Evolutionary conservation across 495 filamentous ascomycete genomes (phyloP).

Genomic region (Penicillium macrosclerotiorum): DNA sequence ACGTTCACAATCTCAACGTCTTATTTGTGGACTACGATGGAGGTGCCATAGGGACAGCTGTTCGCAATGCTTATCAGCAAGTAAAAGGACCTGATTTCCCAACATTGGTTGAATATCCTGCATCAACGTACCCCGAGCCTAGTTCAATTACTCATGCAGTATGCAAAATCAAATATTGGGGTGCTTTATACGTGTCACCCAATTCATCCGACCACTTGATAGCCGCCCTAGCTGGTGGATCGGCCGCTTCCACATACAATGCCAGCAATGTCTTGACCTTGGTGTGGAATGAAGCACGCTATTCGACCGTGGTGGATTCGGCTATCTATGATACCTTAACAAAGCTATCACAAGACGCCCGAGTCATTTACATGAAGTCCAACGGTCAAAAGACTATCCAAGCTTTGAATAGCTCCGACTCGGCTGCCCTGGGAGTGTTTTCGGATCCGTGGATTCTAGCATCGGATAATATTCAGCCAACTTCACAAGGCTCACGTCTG

Average conservation of each 20-base stretch:
- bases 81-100: constrained; percentile 39
- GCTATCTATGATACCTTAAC: constrained; percentile 25
- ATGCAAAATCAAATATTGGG: constrained; percentile 48
- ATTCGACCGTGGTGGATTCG: constrained; percentile 41
- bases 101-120: constrained; percentile 31
- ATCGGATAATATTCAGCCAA: constrained; percentile 43
- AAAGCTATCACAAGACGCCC: constrained; percentile 33
- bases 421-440: constrained; percentile 33
- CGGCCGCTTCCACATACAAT: constrained; percentile 37
- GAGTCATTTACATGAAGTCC: constrained; percentile 28
- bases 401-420: constrained; percentile 25
- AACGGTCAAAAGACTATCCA: constrained; percentile 31
- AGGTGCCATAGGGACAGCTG: constrained; percentile 40
- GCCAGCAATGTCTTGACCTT: constrained; percentile 34
- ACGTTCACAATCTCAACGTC: constrained; percentile 43
- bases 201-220: constrained; percentile 37
- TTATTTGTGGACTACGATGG: constrained; percentile 53
- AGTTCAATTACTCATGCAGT: constrained; percentile 28
- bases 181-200: constrained; percentile 35
- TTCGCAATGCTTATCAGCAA: constrained; percentile 39
- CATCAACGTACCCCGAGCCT: constrained; percentile 24
- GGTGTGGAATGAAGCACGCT: constrained; percentile 53
- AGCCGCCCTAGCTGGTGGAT: constrained; percentile 31
- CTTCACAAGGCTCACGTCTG: constrained; percentile 45
- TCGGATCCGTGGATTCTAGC: constrained; percentile 41